Percentiles rank a stretch among this genome's conserved stretches.
phyloP scores from a whole-genome alignment of 1,284 basidiomycete genomes.

The Leucoagaricus sp. region DNA sequence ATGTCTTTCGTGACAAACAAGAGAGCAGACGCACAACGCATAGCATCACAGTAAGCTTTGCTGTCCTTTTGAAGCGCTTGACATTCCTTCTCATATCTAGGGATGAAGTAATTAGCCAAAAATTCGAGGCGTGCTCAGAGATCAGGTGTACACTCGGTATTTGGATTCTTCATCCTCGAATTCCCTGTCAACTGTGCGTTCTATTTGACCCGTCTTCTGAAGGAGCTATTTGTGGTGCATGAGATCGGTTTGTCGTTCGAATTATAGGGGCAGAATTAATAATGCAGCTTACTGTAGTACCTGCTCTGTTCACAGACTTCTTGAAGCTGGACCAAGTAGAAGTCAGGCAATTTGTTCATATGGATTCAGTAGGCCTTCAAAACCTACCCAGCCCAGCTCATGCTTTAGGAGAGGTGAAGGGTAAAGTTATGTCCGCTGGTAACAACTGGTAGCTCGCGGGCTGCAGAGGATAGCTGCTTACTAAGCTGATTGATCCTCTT shows the following conservation, averaged over 20 bases:
- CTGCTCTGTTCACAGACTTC: slow-evolving; percentile 91
- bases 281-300: slow-evolving; percentile 71
- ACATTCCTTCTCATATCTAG: slow-evolving; percentile 93
- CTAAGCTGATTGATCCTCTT: slow-evolving; percentile 6
- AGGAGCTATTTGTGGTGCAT: slow-evolving; percentile 58
- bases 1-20: neutral
- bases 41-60: slow-evolving; percentile 93
- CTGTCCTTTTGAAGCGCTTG: slow-evolving; percentile 92
- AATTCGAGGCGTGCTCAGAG: neutral
- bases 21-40: slow-evolving; percentile 66
- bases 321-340: slow-evolving; percentile 69
- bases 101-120: neutral
- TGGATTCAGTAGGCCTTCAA: neutral
- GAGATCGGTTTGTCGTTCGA: slow-evolving; percentile 3
- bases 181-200: slow-evolving; percentile 92
- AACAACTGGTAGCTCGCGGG: neutral
- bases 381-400: slow-evolving; percentile 19
- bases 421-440: neutral
- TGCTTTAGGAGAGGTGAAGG: neutral
- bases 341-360: slow-evolving; percentile 7
- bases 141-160: slow-evolving; percentile 76
- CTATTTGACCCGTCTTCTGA: slow-evolving; percentile 98
- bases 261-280: slow-evolving; percentile 26
- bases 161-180: slow-evolving; percentile 92
- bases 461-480: slow-evolving; percentile 10